Evolutionary conservation across 1,284 basidiomycete species (phyloP), one percentile per base, ranked within the genome.

Genomic region (Wallemia ichthyophaga): DNA sequence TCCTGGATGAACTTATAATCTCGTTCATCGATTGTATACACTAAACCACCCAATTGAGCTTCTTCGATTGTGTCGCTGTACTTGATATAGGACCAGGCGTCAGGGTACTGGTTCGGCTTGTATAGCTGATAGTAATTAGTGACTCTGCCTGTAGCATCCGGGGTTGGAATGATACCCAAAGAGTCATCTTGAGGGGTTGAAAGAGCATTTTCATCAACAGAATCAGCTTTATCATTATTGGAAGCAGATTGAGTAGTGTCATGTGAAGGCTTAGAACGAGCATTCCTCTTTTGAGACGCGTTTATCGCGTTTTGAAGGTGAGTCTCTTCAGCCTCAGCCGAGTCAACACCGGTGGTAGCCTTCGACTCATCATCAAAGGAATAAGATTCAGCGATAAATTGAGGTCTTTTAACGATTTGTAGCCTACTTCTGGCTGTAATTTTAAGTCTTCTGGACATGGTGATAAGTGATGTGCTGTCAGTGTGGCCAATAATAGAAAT

Each of bases 1-100:
- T 80, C 82, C 62, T 84, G 81, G 33, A 98, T 77, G 91, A 92
- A 98, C 60, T 84, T 82, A 64, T 83, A 79, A 71, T 98, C 94
- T 33, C 86, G 83, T 69, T 98, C 94, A 67, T 98, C 94, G 82
- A 96, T 84, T 65, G 81, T 85, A 69, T 98, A 96, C 2, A 80
- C 78, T 67, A 82, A 85, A 1, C 79, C 80, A 64, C 78, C 74
- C 31, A 75, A 71, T 62, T 85, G 75, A 21, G 75, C 72, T 65
- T 95, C 88, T 67, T 99, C 94, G 62, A 85, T 80, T 1, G 85
- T 88, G 65, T 86, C 80, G 9, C 87, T 91, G 57, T 80, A 85
- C 62, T 81, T 79, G 61, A 94, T 76, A 69, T 87, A 92, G 0
- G 82, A 78, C 53, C 75, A 69, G 2, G 87, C 81, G 64, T 91